Conservation (phyloP, 2,329 filamentous ascomycete genomes). For the Fusarium chlamydosporum region DNA sequence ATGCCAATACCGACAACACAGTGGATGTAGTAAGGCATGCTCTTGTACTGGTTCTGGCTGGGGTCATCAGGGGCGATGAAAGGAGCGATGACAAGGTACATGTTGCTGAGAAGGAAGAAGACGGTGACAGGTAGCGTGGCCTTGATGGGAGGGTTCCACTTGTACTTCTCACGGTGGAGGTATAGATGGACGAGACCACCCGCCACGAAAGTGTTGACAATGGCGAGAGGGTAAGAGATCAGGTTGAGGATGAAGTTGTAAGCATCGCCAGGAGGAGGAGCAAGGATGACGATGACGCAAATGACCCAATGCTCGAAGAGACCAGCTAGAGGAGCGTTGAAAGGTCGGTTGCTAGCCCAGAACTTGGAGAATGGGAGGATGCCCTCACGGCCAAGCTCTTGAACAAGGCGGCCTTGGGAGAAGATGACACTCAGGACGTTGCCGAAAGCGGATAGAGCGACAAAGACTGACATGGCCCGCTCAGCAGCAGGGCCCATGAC, state of each 20-base stretch:
- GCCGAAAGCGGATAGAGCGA: slow-evolving; percentile 76
- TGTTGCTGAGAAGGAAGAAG: slow-evolving; percentile 73
- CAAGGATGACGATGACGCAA: slow-evolving; percentile 75
- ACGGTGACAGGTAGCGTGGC: slow-evolving; percentile 67
- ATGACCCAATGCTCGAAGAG: slow-evolving; percentile 75
- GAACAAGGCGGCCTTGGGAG: slow-evolving; percentile 75
- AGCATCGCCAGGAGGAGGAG: slow-evolving; percentile 75
- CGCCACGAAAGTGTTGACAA: slow-evolving; percentile 69
- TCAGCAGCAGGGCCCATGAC: slow-evolving; percentile 69
- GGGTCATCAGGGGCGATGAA: slow-evolving; percentile 67
- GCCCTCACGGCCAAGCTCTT: slow-evolving; percentile 76
- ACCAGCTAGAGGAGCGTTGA: slow-evolving; percentile 72
- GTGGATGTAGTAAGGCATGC: slow-evolving; percentile 70
- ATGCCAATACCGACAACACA: slow-evolving; percentile 70
- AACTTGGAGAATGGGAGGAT: slow-evolving; percentile 74
- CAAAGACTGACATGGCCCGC: slow-evolving; percentile 73
- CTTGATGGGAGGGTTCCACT: slow-evolving; percentile 69
- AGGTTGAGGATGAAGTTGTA: slow-evolving; percentile 75
- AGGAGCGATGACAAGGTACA: slow-evolving; percentile 72
- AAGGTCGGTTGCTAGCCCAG: slow-evolving; percentile 75
- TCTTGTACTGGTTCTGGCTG: slow-evolving; percentile 65
- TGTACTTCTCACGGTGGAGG: slow-evolving; percentile 61
- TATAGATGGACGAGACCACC: slow-evolving; percentile 68
- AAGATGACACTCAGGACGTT: slow-evolving; percentile 78
- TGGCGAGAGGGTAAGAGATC: slow-evolving; percentile 74